Evolutionary conservation across 768 basidiomycete species (phyloP).

Genomic region (Podaxis carcinomalis): DNA sequence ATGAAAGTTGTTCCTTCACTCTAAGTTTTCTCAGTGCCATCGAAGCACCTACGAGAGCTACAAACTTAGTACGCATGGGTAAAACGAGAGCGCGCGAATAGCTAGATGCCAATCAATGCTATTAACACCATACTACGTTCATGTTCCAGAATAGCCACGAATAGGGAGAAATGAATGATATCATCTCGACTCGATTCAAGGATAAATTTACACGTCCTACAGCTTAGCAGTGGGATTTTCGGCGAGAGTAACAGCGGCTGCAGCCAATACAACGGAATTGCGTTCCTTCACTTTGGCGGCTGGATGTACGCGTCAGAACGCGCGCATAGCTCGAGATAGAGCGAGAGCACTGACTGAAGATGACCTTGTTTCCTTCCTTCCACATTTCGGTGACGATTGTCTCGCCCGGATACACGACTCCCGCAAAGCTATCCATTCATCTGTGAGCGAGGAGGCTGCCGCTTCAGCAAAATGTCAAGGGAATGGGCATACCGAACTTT

Average conservation of each 20-base stretch:
- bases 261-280: slow-evolving; percentile 62
- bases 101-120: neutral
- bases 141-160: neutral
- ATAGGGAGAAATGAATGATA: neutral
- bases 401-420: slow-evolving; percentile 92
- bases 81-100: neutral
- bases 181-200: neutral
- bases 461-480: neutral
- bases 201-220: slow-evolving; percentile 24
- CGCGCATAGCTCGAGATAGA: neutral
- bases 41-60: neutral
- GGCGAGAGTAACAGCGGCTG: slow-evolving; percentile 76
- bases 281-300: slow-evolving; percentile 89
- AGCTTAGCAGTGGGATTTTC: slow-evolving; percentile 57
- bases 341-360: slow-evolving; percentile 70
- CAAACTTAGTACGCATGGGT: neutral
- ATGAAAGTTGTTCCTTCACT: neutral
- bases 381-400: slow-evolving; percentile 97
- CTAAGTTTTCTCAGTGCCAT: neutral
- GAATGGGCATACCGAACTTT: slow-evolving; percentile 73
- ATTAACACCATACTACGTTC: neutral
- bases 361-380: slow-evolving; percentile 89
- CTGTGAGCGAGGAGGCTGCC: neutral
- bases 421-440: slow-evolving; percentile 59
- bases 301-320: slow-evolving; percentile 25